These are phyloP conservation scores for Teratosphaeria gauchensis DNA, from an alignment of 2,329 filamentous ascomycete genomes.

Conservation along the genomic window DNA sequence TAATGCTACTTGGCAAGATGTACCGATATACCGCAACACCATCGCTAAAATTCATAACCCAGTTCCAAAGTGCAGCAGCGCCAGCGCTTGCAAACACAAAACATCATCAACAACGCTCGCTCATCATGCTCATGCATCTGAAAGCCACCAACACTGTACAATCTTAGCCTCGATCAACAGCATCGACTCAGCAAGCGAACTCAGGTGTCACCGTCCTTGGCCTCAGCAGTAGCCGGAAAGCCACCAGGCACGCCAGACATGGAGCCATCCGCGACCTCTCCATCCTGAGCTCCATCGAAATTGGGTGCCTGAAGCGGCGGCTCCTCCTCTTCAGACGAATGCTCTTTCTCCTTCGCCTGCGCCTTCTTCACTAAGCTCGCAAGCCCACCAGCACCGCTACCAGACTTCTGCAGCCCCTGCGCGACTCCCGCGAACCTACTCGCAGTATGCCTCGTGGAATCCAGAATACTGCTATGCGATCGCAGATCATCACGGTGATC, in stretches of 20 bases:
- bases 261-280: background rate
- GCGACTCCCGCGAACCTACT: background rate
- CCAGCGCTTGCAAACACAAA: background rate
- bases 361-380: constrained; percentile 2
- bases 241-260: background rate
- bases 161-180: background rate
- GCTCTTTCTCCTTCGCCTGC: constrained; percentile 1
- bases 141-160: background rate
- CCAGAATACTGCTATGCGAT: constrained; percentile 19
- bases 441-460: background rate
- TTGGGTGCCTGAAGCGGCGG: constrained; percentile 1
- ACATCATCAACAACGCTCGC: background rate
- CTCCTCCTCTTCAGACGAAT: background rate
- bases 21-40: background rate
- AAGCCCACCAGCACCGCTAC: constrained; percentile 1
- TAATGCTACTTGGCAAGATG: too few relatives aligned
- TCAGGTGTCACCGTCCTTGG: background rate
- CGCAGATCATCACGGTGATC: constrained; percentile 34
- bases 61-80: background rate
- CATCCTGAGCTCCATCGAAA: background rate
- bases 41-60: background rate
- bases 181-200: too few relatives aligned
- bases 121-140: background rate
- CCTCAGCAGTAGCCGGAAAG: background rate
- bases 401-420: background rate